These are phyloP conservation scores for Apiospora aurea DNA, from an alignment of 2,329 filamentous ascomycete genomes.

Conservation along the genomic window DNA sequence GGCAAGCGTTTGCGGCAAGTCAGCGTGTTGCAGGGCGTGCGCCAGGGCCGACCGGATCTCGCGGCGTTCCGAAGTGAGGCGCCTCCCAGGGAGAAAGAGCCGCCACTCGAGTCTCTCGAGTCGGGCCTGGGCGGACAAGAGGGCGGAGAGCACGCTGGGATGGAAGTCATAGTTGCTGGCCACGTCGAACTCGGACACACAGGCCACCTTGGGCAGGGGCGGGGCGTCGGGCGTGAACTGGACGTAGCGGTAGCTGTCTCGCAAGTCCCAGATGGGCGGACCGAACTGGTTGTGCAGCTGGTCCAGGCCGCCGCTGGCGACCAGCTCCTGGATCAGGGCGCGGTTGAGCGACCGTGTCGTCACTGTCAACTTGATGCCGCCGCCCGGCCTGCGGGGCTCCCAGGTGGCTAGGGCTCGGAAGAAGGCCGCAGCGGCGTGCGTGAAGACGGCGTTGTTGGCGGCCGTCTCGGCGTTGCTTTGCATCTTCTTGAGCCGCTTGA, in stretches of 20 bases:
- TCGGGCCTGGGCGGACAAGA: background rate
- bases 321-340: background rate
- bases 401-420: background rate
- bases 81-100: background rate
- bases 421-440: background rate
- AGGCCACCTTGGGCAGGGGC: constrained; percentile 10
- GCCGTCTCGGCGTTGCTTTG: constrained; percentile 21
- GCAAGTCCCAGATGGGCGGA: constrained; percentile 18
- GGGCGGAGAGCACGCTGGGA: background rate
- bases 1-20: background rate
- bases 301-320: constrained; percentile 11
- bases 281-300: constrained; percentile 16
- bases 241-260: background rate
- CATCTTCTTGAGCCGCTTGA: constrained; percentile 25
- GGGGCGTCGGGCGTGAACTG: background rate
- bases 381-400: constrained; percentile 4
- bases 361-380: constrained; percentile 6
- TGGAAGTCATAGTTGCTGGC: background rate
- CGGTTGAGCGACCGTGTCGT: constrained; percentile 9
- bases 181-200: constrained; percentile 5
- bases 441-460: constrained; percentile 24
- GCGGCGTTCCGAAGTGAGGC: background rate
- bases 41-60: constrained; percentile 12
- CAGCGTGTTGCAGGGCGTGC: background rate
- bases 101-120: background rate